Evolutionary conservation across 1,139 yeast species (phyloP), one percentile per base, ranked within the genome.

Genomic region (Nakaseomyces bracarensis): DNA sequence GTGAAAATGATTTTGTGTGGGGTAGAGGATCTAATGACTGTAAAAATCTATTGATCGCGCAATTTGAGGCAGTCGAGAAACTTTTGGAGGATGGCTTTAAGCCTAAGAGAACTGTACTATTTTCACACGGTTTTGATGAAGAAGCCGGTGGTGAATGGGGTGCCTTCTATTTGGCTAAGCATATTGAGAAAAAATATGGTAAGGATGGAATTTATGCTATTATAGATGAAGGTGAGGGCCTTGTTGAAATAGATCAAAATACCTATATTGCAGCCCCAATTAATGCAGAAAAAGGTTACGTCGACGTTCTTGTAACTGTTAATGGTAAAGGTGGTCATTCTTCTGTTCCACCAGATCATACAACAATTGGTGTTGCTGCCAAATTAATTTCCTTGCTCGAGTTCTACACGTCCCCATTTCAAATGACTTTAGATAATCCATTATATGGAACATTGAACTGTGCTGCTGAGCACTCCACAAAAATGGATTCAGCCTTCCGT

Each of bases 81-180:
- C 58, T 78, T 26, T 53, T 77, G 16, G 37, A 46, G 18, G 64
- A 66, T 39, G 75, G 69, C 0, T 77, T 68, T 55, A 49, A 53
- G 34, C 83, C 86, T 4, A 55, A 66, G 38, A 71, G 89, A 54
- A 70, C 82, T 1, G 57, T 80, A 2, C 48, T 82, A 10, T 60
- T 78, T 4, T 77, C 82, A 0, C 74, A 77, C 54, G 91, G 91
- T 0, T 79, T 76, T 52, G 91, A 82, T 57, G 93, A 82, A 61
- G 93, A 82, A 60, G 69, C 73, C 26, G 67, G 75, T 28, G 89
- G 89, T 3, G 48, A 49, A n/a, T 58, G 66, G 16, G 85, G 86
- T 41, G 87, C 86, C 1, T 48, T 48, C 1, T 45, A 53, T 13
- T 64, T 79, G 31, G 67, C 71, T 3, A 49, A 67, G 21, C 64